Base-by-base conservation (phyloP, 345 rosid genomes). In the Eucalyptus sp. region DNA sequence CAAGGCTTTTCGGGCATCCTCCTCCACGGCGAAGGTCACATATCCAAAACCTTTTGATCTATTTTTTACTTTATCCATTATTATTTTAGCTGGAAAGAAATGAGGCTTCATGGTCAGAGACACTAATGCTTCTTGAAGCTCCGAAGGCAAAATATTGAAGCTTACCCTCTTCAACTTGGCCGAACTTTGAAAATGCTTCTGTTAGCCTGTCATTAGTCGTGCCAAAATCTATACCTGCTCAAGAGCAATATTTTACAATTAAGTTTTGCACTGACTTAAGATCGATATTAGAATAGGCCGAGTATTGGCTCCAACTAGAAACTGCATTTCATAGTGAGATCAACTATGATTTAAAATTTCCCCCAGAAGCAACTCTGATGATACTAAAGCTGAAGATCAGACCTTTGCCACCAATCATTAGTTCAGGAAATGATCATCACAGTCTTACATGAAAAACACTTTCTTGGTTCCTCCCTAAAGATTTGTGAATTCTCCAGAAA, bases 1-100 rank as follows among this genome's bases (percentile, higher is more conserved):
- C 91, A 94, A 93, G 83, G 97, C 98, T 87, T 90, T 91, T 5
- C 20, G 89, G 17, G 96, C 96, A 87, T 92, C 95, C 25, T 92
- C 94, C 29, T 86, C 86, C 7, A 91, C 88, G 43, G 90, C 92
- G 89, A 95, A 96, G 62, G 94, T 92, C 51, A 95, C 95, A 91
- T 91, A 95, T 51, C 94, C 97, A 89, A 62, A 93, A 31, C 98
- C 96, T 92, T 94, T 96, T 18, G 94, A 93, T 87, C 91, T 94
- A 43, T 90, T 88, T 71, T 66, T 84, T 14, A 48, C 86, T 93
- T 92, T 93, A 54, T 94, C 88, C 93, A 89, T 92, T 46, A 93
- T 62, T 54, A 95, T 52, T 88, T 88, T 89, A 89, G 94, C 97
- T 94, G 91, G 85, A 87, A 88, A 52, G 79, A 87, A 44, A 86